phyloP scores from a whole-genome alignment of 805 yeast species.

The Sugiyamaella smithiae region DNA sequence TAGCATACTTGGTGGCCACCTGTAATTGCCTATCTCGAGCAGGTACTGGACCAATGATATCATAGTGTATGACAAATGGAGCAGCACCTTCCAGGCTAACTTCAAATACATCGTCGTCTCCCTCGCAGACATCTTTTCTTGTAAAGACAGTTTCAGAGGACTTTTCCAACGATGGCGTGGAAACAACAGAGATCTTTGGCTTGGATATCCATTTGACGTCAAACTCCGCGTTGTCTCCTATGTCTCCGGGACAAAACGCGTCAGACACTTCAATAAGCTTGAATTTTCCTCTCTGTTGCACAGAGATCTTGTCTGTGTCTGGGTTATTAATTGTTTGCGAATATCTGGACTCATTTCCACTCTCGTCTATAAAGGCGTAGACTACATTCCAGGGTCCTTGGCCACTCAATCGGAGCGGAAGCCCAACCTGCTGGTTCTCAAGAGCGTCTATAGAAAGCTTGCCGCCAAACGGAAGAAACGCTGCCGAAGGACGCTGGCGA shows the following conservation, averaged over 20 bases:
- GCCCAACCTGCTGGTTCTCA: constrained; percentile 55
- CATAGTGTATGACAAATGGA: constrained; percentile 70
- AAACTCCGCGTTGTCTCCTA: constrained; percentile 36
- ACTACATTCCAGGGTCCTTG: constrained; percentile 48
- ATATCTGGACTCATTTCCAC: constrained; percentile 8
- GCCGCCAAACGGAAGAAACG: constrained; percentile 43
- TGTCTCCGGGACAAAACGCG: constrained; percentile 50
- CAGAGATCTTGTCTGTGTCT: constrained; percentile 35
- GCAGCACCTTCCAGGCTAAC: constrained; percentile 50
- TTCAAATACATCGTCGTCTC: constrained; percentile 47
- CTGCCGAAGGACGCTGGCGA: constrained; percentile 61
- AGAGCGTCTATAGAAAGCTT: constrained; percentile 27
- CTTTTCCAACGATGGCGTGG: constrained; percentile 27
- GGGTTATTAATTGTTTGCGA: constrained; percentile 13
- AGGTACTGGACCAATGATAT: constrained; percentile 29
- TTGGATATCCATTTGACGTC: constrained; percentile 44
- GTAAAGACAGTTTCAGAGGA: constrained; percentile 29
- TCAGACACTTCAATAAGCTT: constrained; percentile 46
- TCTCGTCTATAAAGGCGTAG: constrained; percentile 24
- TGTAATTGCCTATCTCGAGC: constrained; percentile 36
- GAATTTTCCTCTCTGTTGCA: constrained; percentile 48
- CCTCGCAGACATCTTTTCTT: constrained; percentile 47
- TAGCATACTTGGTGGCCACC: constrained; percentile 51
- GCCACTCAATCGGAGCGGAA: constrained; percentile 63
- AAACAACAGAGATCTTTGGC: constrained; percentile 43